phyloP scores from a whole-genome alignment of 441 rosid genomes.

The Geranium incanum region DNA sequence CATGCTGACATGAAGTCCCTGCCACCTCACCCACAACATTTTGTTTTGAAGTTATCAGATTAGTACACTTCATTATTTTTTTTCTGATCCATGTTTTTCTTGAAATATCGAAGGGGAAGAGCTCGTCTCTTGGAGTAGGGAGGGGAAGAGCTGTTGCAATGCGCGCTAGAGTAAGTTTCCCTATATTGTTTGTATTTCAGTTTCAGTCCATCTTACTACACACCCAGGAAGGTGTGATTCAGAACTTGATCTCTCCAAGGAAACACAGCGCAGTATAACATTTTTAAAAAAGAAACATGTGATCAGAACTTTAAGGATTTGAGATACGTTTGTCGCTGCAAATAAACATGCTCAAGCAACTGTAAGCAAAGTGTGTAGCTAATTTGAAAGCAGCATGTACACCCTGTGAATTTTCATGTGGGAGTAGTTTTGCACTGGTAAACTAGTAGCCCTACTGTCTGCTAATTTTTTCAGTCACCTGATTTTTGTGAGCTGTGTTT shows the following conservation, averaged over 20 bases:
- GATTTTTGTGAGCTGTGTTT: not conserved
- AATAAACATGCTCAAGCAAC: not conserved
- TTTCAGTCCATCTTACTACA: conserved; percentile 6
- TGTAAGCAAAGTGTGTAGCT: not conserved
- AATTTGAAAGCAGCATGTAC: not conserved
- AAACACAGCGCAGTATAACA: not conserved
- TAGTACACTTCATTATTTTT: not conserved
- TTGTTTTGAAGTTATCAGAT: not conserved
- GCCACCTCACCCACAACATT: not conserved
- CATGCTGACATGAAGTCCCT: not conserved
- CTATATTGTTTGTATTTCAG: not conserved
- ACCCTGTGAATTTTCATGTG: not conserved
- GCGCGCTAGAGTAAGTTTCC: conserved; percentile 80
- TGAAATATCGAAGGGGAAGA: conserved; percentile 68
- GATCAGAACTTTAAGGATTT: not conserved
- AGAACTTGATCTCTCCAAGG: not conserved
- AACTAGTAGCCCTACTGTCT: not conserved
- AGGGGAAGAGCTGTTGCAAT: conserved; percentile 96
- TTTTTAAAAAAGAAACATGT: not conserved
- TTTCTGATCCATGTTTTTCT: conserved; percentile 14
- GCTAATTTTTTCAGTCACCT: not conserved
- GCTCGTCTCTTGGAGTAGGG: conserved; percentile 92
- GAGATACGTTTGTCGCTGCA: not conserved
- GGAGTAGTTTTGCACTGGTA: not conserved
- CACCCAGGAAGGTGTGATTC: not conserved